Percentiles rank a stretch among this genome's conserved stretches.
Evolutionary conservation across 768 basidiomycete species (phyloP).

Genomic region (Imleria badia): DNA sequence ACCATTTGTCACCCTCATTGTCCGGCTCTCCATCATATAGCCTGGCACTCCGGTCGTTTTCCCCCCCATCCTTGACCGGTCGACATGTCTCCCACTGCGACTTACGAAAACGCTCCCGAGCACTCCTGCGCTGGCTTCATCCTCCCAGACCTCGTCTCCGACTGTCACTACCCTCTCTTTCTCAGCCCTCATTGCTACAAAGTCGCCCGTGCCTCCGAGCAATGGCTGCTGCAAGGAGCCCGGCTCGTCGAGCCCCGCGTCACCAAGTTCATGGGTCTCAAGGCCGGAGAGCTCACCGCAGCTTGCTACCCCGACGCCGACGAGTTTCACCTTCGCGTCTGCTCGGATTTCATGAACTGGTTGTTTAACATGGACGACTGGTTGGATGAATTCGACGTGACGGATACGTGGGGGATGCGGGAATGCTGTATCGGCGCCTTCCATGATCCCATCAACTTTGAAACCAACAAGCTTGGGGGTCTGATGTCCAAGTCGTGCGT

Average conservation of each 20-base stretch:
- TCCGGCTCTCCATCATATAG: slow-evolving; percentile 18
- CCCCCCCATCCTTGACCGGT: background rate
- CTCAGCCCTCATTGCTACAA: slow-evolving; percentile 34
- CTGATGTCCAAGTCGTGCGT: slow-evolving; percentile 37
- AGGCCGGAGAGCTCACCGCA: slow-evolving; percentile 66
- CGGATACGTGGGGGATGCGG: slow-evolving; percentile 31
- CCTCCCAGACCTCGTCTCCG: slow-evolving; percentile 42
- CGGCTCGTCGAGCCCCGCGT: slow-evolving; percentile 31
- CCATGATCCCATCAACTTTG: slow-evolving; percentile 27
- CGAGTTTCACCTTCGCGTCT: slow-evolving; percentile 58
- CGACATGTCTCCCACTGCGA: slow-evolving; percentile 29
- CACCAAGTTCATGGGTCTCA: slow-evolving; percentile 51
- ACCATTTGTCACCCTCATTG: slow-evolving; percentile 14
- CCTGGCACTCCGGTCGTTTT: background rate
- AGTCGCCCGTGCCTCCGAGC: slow-evolving; percentile 38
- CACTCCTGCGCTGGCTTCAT: slow-evolving; percentile 26
- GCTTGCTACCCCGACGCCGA: slow-evolving; percentile 59
- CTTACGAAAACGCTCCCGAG: slow-evolving; percentile 11
- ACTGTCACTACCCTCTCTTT: slow-evolving; percentile 38
- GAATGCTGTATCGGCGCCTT: slow-evolving; percentile 31
- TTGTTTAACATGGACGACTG: slow-evolving; percentile 44
- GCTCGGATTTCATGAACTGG: slow-evolving; percentile 64
- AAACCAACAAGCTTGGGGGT: slow-evolving; percentile 30
- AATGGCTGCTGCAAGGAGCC: slow-evolving; percentile 33
- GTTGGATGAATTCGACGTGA: slow-evolving; percentile 39